Evolutionary conservation across 805 yeast genomes (phyloP), one percentile per base, ranked within the genome.

Genomic region (Saccharomyces cerevisiae): DNA sequence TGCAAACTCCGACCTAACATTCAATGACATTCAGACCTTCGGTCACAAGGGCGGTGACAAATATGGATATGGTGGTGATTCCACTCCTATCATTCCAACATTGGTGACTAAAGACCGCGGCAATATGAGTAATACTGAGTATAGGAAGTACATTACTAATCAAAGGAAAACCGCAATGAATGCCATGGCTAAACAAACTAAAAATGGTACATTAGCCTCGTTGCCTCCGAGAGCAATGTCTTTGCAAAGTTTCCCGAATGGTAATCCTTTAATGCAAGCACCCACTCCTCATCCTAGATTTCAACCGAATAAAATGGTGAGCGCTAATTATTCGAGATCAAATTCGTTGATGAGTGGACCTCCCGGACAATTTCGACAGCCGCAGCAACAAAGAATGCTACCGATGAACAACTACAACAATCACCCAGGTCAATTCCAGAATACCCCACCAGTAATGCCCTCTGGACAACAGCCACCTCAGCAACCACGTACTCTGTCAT

Each of bases 61-160:
- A 31, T 85, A 84, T 63, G 85, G 84, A 3, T 55, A 61, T 29
- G 72, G 77, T 21, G 72, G 76, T 50, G 89, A 84, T 57, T 77
- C 91, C 0, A 77, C 89, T 0, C 91, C 94, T 8, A 81, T 84
- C 57, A 86, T 87, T 43, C 95, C 95, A 6, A 85, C 89, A 0
- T 53, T 87, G 3, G 73, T 79, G 4, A 69, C 78, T 0, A 64
- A 62, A 49, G 67, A 65, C 28, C 56, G 57, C 31, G 52, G 41
- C 0, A 73, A 70, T 49, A 63, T 74, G 59, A 76, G 76, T 51
- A 84, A 79, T 59, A 73, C 81, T 6, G 84, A 84, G 57, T 87
- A 87, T 65, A 74, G 95, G 60, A 86, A 85, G 60, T 84, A 79
- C 59, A 76, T 83, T 77, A 82, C 84, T 49, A 82, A 80, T 4